Evolutionary conservation across 2,329 filamentous ascomycete species (phyloP), one percentile per base, ranked within the genome.

Genomic region (Cladosporium oxysporum): DNA sequence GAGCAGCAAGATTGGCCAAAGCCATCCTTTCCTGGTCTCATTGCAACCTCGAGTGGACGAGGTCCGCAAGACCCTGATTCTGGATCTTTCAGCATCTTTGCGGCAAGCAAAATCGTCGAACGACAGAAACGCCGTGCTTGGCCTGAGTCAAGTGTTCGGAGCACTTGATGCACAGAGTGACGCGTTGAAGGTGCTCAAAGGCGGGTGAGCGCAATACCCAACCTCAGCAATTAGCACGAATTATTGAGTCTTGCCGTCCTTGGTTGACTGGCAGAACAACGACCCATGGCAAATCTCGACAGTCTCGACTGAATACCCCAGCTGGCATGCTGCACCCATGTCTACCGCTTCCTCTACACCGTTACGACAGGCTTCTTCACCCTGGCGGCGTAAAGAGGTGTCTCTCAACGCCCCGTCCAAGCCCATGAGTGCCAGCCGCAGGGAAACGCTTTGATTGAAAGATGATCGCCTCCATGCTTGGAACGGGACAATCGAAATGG

Each of bases 81-180:
- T 90, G 55, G 89, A 91, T 78, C 77, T 92, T 35, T 87, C 84
- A 65, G 84, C 84, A 49, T 86, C 87, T 5, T 76, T 91, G 64
- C 86, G 87, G 72, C 85, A 88, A 71, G 82, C 84, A 7, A 83
- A 81, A 58, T 69, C 70, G 26, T 78, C 79, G 21, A 72, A 73
- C 16, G 72, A 77, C 28, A 76, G 80, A 16, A 75, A 76, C n/a
- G 80, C 79, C 7, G 76, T 86, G 28, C 77, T 90, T 73, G 83
- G 82, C 69, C 76, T 90, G 16, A 77, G 89, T 73, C 82, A 81
- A 47, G 79, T 90, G 29, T 90, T 90, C 73, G 81, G 83, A 53
- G 82, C 88, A 52, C 81, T 91, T 76, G 87, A 83, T 14, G 87
- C 88, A 70, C 82, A 83, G 62, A 79, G 76, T 18, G 87, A 89